Evolutionary conservation across 2,329 filamentous ascomycete genomes (phyloP), one percentile per base, ranked within the genome.

Genomic region (Blastomyces percursus): DNA sequence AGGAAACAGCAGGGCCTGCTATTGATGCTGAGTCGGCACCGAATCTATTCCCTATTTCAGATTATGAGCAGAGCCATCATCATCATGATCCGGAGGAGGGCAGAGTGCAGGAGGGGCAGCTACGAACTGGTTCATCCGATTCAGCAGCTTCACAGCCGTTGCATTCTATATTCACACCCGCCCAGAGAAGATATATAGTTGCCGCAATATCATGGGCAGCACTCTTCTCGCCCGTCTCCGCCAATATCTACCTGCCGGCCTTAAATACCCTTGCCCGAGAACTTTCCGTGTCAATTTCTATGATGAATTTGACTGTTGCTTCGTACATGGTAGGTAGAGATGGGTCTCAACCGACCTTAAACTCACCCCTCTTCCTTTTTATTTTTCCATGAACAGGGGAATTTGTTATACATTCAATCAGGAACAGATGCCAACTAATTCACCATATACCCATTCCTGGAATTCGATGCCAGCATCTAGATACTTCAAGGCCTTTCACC

Each of bases 401-500:
- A 3, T 24, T 24, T 24, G 19, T 21, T 50, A 12, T 50, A 46
- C 40, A 35, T n/a, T 48, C 60, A 32, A 63, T 59, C 8, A 14
- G 32, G 16, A 32, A 19, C 64, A 52, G 19, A 51, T 27, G 27
- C n/a, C 35, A 11, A 7, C 24, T 5, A 61, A 60, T 42, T 42
- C 16, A 32, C 27, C 63, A 35, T 35, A 61, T 48, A 64, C 59
- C 32, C 56, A 62, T 19, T 30, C 62, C 27, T 61, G 27, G 68
- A 71, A 60, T 71, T 77, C 76, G 61, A 69, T 61, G 5, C 3
- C 76, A 76, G 62, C 3, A 70, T 62, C 40, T 66, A 63, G 71
- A 79, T 88, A 61, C 78, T 87, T 54, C 85, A 88, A 70, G 85
- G 80, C 21, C 71, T 88, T 1, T 79, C 84, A 0, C 86, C 85